Conservation (phyloP, 768 basidiomycete genomes). For the Infundibulicybe gibba region DNA sequence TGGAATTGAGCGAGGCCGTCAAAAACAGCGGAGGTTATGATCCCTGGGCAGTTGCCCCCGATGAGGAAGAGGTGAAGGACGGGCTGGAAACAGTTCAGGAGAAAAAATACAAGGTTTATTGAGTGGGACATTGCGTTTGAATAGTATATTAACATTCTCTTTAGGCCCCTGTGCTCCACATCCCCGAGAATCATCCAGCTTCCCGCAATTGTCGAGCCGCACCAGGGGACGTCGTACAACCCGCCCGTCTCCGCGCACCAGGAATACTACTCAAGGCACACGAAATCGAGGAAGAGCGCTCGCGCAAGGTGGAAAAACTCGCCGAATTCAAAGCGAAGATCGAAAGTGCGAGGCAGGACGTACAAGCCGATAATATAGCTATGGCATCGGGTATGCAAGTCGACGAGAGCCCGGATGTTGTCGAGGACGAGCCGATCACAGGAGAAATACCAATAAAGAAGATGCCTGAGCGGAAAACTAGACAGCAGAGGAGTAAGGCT, state of each 20-base stretch:
- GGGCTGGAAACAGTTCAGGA: conserved; percentile 39
- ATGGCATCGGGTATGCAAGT: conserved; percentile 61
- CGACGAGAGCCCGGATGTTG: conserved; percentile 23
- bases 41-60: conserved; percentile 46
- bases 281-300: conserved; percentile 56
- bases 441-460: conserved; percentile 21
- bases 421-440: conserved; percentile 14
- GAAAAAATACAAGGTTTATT: conserved; percentile 50
- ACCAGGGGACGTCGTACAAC: conserved; percentile 87
- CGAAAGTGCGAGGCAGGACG: conserved; percentile 38
- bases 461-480: conserved; percentile 39
- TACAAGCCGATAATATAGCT: conserved; percentile 25
- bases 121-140: background rate
- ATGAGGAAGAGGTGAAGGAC: conserved; percentile 27
- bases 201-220: conserved; percentile 68
- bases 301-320: conserved; percentile 50
- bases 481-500: conserved; percentile 62
- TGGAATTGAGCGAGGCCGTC: conserved; percentile 67
- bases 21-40: conserved; percentile 66
- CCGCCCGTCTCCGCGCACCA: conserved; percentile 73
- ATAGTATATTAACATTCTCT: background rate
- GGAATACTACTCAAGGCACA: conserved; percentile 61
- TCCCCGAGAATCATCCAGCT: conserved; percentile 53
- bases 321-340: conserved; percentile 54
- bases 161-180: conserved; percentile 48